Evolutionary conservation across 106 monocot species (phyloP).

Genomic region (Vanilla planifolia): DNA sequence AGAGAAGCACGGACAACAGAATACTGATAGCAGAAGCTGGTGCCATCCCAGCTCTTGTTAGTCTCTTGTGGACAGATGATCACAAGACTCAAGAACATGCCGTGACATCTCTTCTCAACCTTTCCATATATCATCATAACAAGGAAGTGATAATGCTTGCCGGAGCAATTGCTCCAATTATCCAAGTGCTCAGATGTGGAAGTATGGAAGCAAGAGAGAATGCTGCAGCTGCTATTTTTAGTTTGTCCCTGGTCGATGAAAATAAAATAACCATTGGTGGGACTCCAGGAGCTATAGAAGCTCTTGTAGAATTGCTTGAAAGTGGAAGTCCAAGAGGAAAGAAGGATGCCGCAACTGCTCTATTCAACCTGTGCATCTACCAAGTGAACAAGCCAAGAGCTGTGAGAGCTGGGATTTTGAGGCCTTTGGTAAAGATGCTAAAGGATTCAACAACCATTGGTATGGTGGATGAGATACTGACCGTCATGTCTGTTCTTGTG

Average conservation of each 20-base stretch:
- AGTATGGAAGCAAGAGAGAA: slow-evolving; percentile 92
- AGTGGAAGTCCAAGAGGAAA: slow-evolving; percentile 65
- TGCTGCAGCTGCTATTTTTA: slow-evolving; percentile 88
- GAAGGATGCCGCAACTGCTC: slow-evolving; percentile 93
- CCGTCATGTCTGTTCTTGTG: slow-evolving; percentile 63
- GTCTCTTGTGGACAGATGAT: slow-evolving; percentile 40
- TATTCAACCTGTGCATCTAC: slow-evolving; percentile 91
- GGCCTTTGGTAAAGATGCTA: slow-evolving; percentile 52
- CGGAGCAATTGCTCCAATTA: slow-evolving; percentile 65
- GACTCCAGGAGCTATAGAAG: slow-evolving; percentile 70
- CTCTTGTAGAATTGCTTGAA: slow-evolving; percentile 66
- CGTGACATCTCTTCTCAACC: slow-evolving; percentile 57
- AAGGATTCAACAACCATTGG: slow-evolving; percentile 31
- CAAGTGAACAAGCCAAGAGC: slow-evolving; percentile 73
- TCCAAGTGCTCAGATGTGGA: slow-evolving; percentile 51
- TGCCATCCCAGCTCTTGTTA: slow-evolving; percentile 50
- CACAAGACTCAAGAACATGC: slow-evolving; percentile 62
- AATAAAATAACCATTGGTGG: slow-evolving; percentile 86
- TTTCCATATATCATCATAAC: slow-evolving; percentile 69
- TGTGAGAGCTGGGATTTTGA: slow-evolving; percentile 55
- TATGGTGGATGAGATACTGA: slow-evolving; percentile 70
- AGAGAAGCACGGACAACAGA: slow-evolving; percentile 68
- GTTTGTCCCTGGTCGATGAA: slow-evolving; percentile 72
- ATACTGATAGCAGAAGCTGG: slow-evolving; percentile 60
- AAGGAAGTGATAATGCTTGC: slow-evolving; percentile 68